Conservation (phyloP, 1,284 basidiomycete species). For the Caloboletus firmus region DNA sequence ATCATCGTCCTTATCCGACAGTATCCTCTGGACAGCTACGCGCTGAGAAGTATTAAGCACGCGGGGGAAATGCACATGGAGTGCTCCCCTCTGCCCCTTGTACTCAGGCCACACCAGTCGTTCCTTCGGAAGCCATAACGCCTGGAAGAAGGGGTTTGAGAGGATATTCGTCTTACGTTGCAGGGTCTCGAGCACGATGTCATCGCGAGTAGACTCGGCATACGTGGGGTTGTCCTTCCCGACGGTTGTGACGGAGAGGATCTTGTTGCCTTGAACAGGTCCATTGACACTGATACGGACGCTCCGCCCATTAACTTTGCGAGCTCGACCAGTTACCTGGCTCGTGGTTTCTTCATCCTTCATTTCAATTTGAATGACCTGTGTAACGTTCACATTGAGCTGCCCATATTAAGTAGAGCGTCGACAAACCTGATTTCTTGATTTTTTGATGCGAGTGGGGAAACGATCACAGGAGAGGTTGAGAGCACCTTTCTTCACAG, state of each 20-base stretch:
- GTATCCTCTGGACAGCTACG: slow-evolving; percentile 39
- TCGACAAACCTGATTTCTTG: slow-evolving; percentile 35
- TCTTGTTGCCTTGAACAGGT: slow-evolving; percentile 19
- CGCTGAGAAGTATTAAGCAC: slow-evolving; percentile 43
- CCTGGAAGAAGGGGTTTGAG: slow-evolving; percentile 44
- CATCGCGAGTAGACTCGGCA: slow-evolving; percentile 42
- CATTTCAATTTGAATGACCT: slow-evolving; percentile 26
- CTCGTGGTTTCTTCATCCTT: not conserved
- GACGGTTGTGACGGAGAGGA: slow-evolving; percentile 40
- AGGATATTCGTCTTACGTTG: slow-evolving; percentile 37
- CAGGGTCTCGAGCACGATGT: slow-evolving; percentile 39
- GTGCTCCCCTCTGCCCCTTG: not conserved
- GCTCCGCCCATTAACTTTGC: slow-evolving; percentile 20
- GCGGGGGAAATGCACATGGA: slow-evolving; percentile 1
- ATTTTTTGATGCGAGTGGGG: slow-evolving; percentile 39
- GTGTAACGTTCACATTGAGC: not conserved
- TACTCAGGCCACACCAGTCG: slow-evolving; percentile 13
- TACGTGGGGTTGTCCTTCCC: slow-evolving; percentile 45
- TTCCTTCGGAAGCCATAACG: slow-evolving; percentile 41
- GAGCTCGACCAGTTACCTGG: slow-evolving; percentile 16
- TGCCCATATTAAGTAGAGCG: not conserved
- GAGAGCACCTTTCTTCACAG: slow-evolving; percentile 27
- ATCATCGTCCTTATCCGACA: slow-evolving; percentile 37
- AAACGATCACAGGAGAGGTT: slow-evolving; percentile 42
- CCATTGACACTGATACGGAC: slow-evolving; percentile 27